Evolutionary conservation across 805 yeast species (phyloP).

Genomic region (Saturnispora ahearnii): DNA sequence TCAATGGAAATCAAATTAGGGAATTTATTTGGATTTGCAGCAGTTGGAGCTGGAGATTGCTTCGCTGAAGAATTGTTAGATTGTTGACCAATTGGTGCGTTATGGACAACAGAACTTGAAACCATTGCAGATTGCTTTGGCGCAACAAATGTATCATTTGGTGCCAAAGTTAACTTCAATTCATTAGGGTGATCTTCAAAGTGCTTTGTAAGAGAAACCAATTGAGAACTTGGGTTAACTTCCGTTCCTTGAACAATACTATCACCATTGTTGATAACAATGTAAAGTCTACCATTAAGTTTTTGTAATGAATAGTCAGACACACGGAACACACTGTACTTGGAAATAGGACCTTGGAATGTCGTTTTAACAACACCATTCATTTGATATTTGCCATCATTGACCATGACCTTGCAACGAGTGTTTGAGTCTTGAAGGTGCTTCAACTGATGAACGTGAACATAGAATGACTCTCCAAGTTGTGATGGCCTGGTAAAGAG

Average conservation of each 20-base stretch:
- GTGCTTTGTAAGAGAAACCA: conserved; percentile 41
- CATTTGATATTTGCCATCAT: conserved; percentile 43
- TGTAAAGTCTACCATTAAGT: conserved; percentile 22
- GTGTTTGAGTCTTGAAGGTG: conserved; percentile 31
- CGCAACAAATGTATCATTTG: conserved; percentile 1
- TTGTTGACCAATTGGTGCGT: background rate
- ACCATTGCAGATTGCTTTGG: background rate
- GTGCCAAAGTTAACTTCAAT: background rate
- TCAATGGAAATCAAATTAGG: conserved; percentile 64
- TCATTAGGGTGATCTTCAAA: conserved; percentile 46
- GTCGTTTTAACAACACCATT: conserved; percentile 42
- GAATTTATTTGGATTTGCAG: conserved; percentile 9
- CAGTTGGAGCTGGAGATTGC: conserved; percentile 2
- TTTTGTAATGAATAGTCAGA: conserved; percentile 18
- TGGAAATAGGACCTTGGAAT: conserved; percentile 22
- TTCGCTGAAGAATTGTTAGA: background rate
- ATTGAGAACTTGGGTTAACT: conserved; percentile 9
- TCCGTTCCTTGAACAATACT: conserved; percentile 31
- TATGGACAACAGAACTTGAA: background rate
- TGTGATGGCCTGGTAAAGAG: conserved; percentile 18
- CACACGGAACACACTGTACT: conserved; percentile 18
- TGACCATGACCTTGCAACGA: conserved; percentile 37
- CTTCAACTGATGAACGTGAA: conserved; percentile 27
- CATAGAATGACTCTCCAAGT: conserved; percentile 16
- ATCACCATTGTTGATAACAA: conserved; percentile 22